A percentile compares a stretch with the other conserved stretches of the same genome.
Evolutionary conservation across 805 yeast genomes (phyloP).

Genomic region (Myxozyma neotropica): DNA sequence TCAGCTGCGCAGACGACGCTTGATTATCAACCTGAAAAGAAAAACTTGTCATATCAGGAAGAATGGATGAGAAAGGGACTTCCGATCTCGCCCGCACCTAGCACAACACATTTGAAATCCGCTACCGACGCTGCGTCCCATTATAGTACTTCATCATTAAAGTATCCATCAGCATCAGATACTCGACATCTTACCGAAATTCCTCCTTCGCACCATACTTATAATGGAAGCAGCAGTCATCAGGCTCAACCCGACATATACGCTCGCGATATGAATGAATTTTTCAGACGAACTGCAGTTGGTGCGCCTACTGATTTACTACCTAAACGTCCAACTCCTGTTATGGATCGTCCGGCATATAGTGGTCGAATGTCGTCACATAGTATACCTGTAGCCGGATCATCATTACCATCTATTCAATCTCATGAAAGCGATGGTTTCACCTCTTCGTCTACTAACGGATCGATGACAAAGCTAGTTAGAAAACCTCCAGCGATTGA

Average conservation of each 20-base stretch:
- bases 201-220: conserved; percentile 14
- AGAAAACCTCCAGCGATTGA: conserved; percentile 11
- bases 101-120: not conserved
- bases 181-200: conserved; percentile 14
- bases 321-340: conserved; percentile 28
- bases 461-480: too few species aligned
- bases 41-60: not conserved
- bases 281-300: conserved; percentile 30
- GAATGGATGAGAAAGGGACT: conserved; percentile 6
- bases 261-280: conserved; percentile 41
- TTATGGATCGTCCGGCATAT: conserved; percentile 18
- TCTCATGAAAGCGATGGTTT: not conserved
- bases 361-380: conserved; percentile 23
- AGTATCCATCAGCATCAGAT: not conserved
- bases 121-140: conserved; percentile 11
- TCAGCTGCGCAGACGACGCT: too few species aligned
- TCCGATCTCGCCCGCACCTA: too few species aligned
- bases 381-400: conserved; percentile 17
- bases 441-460: too few species aligned
- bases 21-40: not conserved
- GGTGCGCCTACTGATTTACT: conserved; percentile 19
- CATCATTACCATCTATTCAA: conserved; percentile 6
- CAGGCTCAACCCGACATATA: conserved; percentile 18
- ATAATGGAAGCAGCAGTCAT: conserved; percentile 19
- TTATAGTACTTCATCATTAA: conserved; percentile 1